Conservation (phyloP, 257 asterid species). For the Solanum habrochaites region DNA sequence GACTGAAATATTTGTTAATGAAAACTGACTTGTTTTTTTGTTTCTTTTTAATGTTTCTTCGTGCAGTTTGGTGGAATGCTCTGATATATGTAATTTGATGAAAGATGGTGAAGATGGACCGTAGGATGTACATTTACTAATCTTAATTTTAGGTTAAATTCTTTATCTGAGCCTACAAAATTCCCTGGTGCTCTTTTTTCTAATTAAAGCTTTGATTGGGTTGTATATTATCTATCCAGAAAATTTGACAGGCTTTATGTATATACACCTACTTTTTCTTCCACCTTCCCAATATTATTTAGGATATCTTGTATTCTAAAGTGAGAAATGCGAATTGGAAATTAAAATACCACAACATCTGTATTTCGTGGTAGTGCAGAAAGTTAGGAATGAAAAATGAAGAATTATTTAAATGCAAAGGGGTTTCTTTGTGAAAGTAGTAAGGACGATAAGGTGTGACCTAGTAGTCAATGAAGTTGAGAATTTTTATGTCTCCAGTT, state of each 20-base stretch:
- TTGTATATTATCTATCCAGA: neutral
- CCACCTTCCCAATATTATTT: neutral
- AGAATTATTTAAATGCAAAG: too few species aligned
- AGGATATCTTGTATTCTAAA: neutral
- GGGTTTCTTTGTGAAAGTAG: too few species aligned
- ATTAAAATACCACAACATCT: neutral
- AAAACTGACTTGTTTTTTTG: neutral
- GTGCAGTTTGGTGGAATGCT: slow-evolving; percentile 79
- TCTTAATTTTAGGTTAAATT: neutral
- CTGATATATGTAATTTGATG: slow-evolving; percentile 81
- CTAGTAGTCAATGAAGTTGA: too few species aligned
- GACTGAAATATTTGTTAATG: neutral
- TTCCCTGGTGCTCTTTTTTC: neutral
- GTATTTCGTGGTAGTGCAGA: too few species aligned
- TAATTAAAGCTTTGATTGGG: neutral
- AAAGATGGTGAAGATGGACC: slow-evolving; percentile 90
- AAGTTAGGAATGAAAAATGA: too few species aligned
- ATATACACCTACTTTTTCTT: neutral
- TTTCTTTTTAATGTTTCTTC: neutral
- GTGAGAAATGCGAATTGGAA: neutral
- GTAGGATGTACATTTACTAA: neutral
- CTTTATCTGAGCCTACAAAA: neutral
- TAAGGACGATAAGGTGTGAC: too few species aligned
- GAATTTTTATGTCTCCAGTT: too few species aligned
- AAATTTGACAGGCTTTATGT: neutral